Percentiles rank a stretch among this genome's conserved stretches.
These are phyloP conservation scores for Pythium utonaiense DNA, from an alignment of 352 stramenopile genomes.

Conservation along the genomic window DNA sequence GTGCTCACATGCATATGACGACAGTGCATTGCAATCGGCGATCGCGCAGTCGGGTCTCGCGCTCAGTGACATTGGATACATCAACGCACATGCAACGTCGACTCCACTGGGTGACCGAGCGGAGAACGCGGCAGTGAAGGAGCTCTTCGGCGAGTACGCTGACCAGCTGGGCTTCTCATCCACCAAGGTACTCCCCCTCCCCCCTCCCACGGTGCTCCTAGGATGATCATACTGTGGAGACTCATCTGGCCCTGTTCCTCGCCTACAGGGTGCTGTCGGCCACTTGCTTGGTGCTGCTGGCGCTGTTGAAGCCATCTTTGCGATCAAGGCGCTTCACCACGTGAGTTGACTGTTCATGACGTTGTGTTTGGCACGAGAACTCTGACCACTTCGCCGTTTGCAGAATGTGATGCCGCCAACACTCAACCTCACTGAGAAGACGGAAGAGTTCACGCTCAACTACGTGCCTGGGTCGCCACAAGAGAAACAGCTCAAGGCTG, in stretches of 20 bases:
- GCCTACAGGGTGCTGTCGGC: constrained; percentile 83
- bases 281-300: constrained; percentile 96
- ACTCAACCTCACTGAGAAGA: constrained; percentile 87
- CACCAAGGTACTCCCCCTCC: constrained; percentile 50
- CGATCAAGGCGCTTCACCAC: constrained; percentile 90
- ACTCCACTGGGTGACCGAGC: constrained; percentile 96
- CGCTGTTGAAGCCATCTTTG: constrained; percentile 95
- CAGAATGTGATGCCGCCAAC: constrained; percentile 92
- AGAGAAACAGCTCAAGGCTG: constrained; percentile 69
- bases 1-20: not conserved
- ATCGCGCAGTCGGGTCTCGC: constrained; percentile 72
- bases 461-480: constrained; percentile 72
- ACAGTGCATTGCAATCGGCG: constrained; percentile 90
- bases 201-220: not conserved
- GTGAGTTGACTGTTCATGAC: constrained; percentile 27
- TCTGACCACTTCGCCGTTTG: not conserved
- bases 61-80: constrained; percentile 92
- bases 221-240: not conserved
- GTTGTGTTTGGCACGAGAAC: too few relatives aligned
- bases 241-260: not conserved
- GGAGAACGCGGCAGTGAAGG: constrained; percentile 91
- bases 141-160: constrained; percentile 66
- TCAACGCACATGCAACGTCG: constrained; percentile 98
- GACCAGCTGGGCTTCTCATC: constrained; percentile 67
- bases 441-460: constrained; percentile 80